A percentile compares a stretch with the other conserved stretches of the same genome.
Evolutionary conservation across 495 filamentous ascomycete species (phyloP).

Genomic region (Chaetomidium leptoderma): DNA sequence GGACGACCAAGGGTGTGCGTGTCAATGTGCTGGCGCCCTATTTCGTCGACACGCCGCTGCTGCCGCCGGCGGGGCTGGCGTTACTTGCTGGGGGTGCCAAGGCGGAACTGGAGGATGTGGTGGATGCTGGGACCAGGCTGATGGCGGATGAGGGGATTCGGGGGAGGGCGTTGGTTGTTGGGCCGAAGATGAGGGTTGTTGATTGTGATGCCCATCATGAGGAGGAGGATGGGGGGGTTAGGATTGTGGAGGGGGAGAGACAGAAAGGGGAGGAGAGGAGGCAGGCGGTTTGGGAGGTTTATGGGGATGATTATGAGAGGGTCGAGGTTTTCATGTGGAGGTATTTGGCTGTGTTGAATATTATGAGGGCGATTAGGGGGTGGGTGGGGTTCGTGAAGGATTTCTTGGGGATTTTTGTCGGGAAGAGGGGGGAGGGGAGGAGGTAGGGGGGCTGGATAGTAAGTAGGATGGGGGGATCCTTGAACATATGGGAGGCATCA

Average conservation of each 20-base stretch:
- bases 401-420: conserved; percentile 32
- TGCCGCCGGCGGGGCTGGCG: conserved; percentile 36
- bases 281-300: conserved; percentile 50
- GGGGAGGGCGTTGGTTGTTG: conserved; percentile 51
- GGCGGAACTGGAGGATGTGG: conserved; percentile 49
- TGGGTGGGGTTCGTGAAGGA: conserved; percentile 49
- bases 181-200: conserved; percentile 46
- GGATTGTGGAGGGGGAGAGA: conserved; percentile 1
- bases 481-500: neutral
- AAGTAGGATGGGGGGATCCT: no score
- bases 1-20: conserved; percentile 43
- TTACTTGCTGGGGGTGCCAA: conserved; percentile 52
- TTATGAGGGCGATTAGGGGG: conserved; percentile 41
- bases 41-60: conserved; percentile 61
- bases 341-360: conserved; percentile 47
- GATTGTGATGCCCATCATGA: conserved; percentile 18
- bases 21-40: conserved; percentile 62
- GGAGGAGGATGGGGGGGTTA: neutral
- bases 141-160: conserved; percentile 48
- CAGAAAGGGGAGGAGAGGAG: conserved; percentile 3
- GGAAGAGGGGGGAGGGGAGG: neutral
- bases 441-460: neutral
- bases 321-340: conserved; percentile 48
- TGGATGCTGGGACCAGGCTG: conserved; percentile 36
- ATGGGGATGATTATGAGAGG: conserved; percentile 54